Base-by-base conservation (phyloP, 78 protist species). In the Dictyostelium discoideum region DNA sequence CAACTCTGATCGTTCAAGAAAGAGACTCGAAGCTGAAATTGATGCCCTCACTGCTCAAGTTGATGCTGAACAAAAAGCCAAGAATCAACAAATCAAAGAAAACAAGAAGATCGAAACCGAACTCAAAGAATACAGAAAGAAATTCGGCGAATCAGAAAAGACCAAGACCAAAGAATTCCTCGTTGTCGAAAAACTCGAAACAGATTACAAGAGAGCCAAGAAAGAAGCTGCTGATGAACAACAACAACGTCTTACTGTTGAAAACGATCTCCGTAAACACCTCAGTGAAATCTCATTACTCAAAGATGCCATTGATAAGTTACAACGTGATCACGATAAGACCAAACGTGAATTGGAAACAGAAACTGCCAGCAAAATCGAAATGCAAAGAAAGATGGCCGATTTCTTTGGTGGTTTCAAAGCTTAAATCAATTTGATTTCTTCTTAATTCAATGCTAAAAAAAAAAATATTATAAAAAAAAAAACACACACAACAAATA, bases 31-130 rank as follows among this genome's bases (percentile, higher is more conserved):
- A 83, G 67, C 76, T 32, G 94, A 93, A 77, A 79, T 54, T 77
- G 92, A 94, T 24, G 96, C 96, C 37, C 82, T 93, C 46, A 39
- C 86, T 20, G 96, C 96, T 24, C 95, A 96, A 87, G 93, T 86
- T 10, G 96, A 86, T 1, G 92, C 85, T 39, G 88, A 92, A 50
- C 92, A 83, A 46, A 96, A 80, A 39, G 87, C 90, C 85, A 92
- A 87, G 94, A 73, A 81, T 84, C 76, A 74, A 39, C 89, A 93
- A 2, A 14, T 86, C 44, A 94, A 93, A 79, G 96, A 93, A 16
- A 42, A 85, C 89, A 84, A 88, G 76, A 92, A 86, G 74, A 40
- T 81, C 57, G 87, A 92, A 84, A 77, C 93, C 37, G 97, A 90
- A 78, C 74, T 96, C 83, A 82, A 96, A 54, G 96, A 84, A 65